Conservation (phyloP, 2,329 filamentous ascomycete species). For the Colletotrichum chrysophilum region DNA sequence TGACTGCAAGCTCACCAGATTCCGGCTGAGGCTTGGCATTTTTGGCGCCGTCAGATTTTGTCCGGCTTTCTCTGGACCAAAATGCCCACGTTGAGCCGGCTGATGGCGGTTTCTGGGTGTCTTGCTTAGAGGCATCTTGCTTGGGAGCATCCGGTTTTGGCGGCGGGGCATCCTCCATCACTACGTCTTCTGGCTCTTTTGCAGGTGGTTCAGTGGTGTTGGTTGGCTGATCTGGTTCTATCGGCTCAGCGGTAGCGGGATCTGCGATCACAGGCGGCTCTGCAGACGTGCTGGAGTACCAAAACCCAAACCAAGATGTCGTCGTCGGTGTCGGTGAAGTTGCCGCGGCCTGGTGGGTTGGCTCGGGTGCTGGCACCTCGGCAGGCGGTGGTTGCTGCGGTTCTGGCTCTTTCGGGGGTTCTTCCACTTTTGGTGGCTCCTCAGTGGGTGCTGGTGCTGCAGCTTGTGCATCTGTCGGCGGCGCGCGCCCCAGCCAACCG, state of each 20-base stretch:
- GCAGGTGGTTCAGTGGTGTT: slow-evolving; percentile 17
- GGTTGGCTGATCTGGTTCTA: slow-evolving; percentile 11
- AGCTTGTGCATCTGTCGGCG: slow-evolving; percentile 17
- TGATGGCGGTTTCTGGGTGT: slow-evolving; percentile 42
- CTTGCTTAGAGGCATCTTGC: slow-evolving; percentile 27
- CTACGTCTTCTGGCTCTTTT: slow-evolving; percentile 44
- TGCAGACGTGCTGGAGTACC: slow-evolving; percentile 32
- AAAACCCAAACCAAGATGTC: slow-evolving; percentile 47
- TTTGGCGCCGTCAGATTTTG: slow-evolving; percentile 36
- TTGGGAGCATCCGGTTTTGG: slow-evolving; percentile 25
- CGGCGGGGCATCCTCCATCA: slow-evolving; percentile 46
- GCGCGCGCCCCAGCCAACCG: slow-evolving; percentile 52
- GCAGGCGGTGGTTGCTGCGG: not conserved
- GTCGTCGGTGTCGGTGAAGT: slow-evolving; percentile 28
- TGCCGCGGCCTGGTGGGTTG: slow-evolving; percentile 21
- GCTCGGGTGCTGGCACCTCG: not conserved
- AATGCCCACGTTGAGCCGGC: slow-evolving; percentile 79
- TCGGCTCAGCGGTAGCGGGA: slow-evolving; percentile 9
- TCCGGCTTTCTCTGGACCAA: slow-evolving; percentile 68
- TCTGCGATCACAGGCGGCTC: not conserved
- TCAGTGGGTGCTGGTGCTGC: not conserved
- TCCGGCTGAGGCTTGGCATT: slow-evolving; percentile 34
- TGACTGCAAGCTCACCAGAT: slow-evolving; percentile 60
- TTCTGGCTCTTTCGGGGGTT: slow-evolving; percentile 17
- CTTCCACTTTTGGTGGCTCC: slow-evolving; percentile 12